A percentile compares a stretch with the other conserved stretches of the same genome.
These are phyloP conservation scores for Dispira simplex DNA, from an alignment of 192 early-diverging fungal species.

Conservation along the genomic window DNA sequence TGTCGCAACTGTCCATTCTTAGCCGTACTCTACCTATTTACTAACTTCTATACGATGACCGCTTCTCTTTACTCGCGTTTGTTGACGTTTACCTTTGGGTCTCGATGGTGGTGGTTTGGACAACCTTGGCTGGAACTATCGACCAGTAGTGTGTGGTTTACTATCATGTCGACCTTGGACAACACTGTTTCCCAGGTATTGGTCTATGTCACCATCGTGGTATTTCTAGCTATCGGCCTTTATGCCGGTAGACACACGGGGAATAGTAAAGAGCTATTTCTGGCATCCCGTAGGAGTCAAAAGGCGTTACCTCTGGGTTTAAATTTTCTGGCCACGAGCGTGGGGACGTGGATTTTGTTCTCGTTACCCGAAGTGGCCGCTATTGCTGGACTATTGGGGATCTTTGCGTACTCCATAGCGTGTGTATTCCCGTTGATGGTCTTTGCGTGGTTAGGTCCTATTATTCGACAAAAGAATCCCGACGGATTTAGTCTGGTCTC, in stretches of 20 bases:
- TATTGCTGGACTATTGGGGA: constrained; percentile 44
- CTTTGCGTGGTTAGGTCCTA: constrained; percentile 38
- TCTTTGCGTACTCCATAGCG: constrained; percentile 46
- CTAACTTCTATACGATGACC: too few species aligned
- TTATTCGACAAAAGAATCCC: constrained; percentile 40
- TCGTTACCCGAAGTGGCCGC: constrained; percentile 46
- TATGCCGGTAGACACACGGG: constrained; percentile 30
- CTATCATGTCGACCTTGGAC: constrained; percentile 17
- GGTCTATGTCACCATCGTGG: constrained; percentile 32
- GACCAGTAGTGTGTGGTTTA: too few species aligned
- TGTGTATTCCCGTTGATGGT: constrained; percentile 40
- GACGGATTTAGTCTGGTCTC: constrained; percentile 46
- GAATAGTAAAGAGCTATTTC: constrained; percentile 29
- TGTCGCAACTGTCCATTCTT: too few species aligned
- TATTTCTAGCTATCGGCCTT: constrained; percentile 34
- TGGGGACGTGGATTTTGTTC: constrained; percentile 47
- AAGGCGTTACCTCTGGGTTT: constrained; percentile 24
- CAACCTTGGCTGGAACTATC: too few species aligned
- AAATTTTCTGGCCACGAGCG: constrained; percentile 35
- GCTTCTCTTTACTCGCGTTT: too few species aligned
- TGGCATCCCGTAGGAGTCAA: constrained; percentile 36
- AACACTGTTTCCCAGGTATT: constrained; percentile 30
- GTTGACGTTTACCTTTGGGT: too few species aligned
- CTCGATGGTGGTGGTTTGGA: too few species aligned
- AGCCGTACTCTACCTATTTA: too few species aligned